A percentile compares a stretch with the other conserved stretches of the same genome.
Evolutionary conservation across 345 rosid genomes (phyloP).

Genomic region (Eucalyptus tenuipes): DNA sequence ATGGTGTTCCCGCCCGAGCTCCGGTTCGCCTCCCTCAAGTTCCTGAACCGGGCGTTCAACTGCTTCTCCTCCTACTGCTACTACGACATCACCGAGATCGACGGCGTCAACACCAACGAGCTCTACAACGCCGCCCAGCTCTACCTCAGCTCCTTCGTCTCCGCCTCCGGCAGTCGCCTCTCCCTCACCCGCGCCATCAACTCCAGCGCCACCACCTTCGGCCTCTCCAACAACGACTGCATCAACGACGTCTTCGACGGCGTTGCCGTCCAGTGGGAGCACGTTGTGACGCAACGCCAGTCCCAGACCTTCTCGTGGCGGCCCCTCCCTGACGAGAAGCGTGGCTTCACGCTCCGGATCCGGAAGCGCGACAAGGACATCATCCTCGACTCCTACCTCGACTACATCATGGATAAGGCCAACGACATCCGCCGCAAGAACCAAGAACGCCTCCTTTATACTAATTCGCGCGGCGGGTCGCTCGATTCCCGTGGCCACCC

Average conservation of each 20-base stretch:
- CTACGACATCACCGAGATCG: conserved; percentile 91
- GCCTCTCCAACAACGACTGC: conserved; percentile 73
- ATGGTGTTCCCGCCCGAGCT: conserved; percentile 77
- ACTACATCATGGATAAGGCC: conserved; percentile 74
- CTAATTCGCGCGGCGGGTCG: conserved; percentile 84
- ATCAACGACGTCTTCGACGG: conserved; percentile 54
- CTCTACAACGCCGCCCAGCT: conserved; percentile 99
- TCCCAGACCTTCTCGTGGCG: conserved; percentile 78
- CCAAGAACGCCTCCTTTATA: conserved; percentile 67
- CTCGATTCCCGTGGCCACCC: conserved; percentile 88
- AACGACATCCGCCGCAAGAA: conserved; percentile 59
- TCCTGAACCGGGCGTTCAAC: conserved; percentile 38
- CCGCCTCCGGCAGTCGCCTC: conserved; percentile 63
- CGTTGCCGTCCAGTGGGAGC: conserved; percentile 73
- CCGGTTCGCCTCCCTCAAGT: conserved; percentile 54
- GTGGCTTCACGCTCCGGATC: conserved; percentile 79
- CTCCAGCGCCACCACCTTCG: conserved; percentile 80
- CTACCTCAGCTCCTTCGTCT: conserved; percentile 66
- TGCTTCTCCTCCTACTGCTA: conserved; percentile 58
- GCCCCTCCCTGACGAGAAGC: conserved; percentile 91
- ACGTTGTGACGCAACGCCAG: conserved; percentile 73
- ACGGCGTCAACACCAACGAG: conserved; percentile 97
- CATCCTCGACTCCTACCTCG: conserved; percentile 51
- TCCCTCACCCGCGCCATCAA: conserved; percentile 85
- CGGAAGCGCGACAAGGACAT: conserved; percentile 50